Base-by-base conservation (phyloP, 2,329 filamentous ascomycete genomes). In the Fusarium anguioides region DNA sequence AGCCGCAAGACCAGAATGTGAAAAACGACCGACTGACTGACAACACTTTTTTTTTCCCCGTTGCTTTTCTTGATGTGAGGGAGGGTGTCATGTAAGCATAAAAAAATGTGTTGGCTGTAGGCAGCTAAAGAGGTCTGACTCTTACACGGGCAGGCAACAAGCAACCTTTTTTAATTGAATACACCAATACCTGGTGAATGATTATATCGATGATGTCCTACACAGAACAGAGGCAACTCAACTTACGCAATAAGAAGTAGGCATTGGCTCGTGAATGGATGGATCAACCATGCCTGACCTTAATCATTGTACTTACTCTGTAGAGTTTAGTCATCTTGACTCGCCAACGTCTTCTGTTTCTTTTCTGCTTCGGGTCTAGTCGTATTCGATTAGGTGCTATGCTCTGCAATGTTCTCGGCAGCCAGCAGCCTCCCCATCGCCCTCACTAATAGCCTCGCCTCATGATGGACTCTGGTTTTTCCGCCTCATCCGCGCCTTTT, bases 401-500 rank as follows among this genome's bases (percentile, higher is more conserved):
- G 6, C 14, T 15, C 29, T 17, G 33, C 41, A 33, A 47, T 23
- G 21, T 36, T 45, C 7, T 40, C n/a, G 20, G 36, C 45, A 64
- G 59, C 60, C 59, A 6, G 24, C 24, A 6, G 10, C 24, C 24
- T 26, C 24, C 10, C 24, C 10, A 6, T 26, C 24, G 10, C 24
- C 64, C 51, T 64, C 59, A 64, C 50, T 51, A 45, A 64, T 64
- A 66, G 56, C 65, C 60, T 68, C 60, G 66, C 65, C 60, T 68
- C 68, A 56, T 57, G 56, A 66, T 56, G 41, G 52, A 63, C 41
- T 39, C 26, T 68, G 23, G 48, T 57, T 69, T 67, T 69, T 54
- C 66, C 69, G 69, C 69, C 66, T 71, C 69, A 72, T 71, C 69
- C 69, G 66, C 69, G 47, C 50, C 54, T 54, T 66, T 36, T 46